Conservation (phyloP, 257 asterid species). For the Leptodermis oblonga region DNA sequence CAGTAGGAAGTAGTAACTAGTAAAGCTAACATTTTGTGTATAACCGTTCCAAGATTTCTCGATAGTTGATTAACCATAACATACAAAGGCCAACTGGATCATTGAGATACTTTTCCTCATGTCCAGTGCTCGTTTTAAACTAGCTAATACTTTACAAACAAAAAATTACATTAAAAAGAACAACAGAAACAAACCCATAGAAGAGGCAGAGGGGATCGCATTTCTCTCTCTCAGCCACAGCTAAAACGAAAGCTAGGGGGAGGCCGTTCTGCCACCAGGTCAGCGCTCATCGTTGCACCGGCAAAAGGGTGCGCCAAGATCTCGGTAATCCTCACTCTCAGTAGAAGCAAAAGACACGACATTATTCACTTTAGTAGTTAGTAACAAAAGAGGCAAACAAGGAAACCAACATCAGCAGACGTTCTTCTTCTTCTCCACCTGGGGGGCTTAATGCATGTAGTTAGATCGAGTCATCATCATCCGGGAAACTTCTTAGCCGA, state of each 20-base stretch:
- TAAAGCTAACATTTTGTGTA: too few relatives aligned
- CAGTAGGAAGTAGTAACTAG: too few relatives aligned
- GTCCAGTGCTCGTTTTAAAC: conserved; percentile 38
- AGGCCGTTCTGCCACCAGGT: conserved; percentile 30
- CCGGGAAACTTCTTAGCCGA: conserved; percentile 15
- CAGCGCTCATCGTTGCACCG: conserved; percentile 29
- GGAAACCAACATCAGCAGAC: neutral
- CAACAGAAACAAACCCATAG: conserved; percentile 2
- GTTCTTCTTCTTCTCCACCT: conserved; percentile 2
- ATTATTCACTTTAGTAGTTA: conserved; percentile 5
- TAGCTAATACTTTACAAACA: conserved; percentile 44
- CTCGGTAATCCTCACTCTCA: conserved; percentile 14
- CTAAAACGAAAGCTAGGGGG: conserved; percentile 2
- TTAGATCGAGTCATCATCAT: conserved; percentile 4
- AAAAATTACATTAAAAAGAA: conserved; percentile 9
- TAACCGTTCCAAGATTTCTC: conserved; percentile 32
- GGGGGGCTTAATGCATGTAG: conserved; percentile 10
- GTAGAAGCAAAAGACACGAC: conserved; percentile 20
- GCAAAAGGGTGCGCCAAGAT: conserved; percentile 16
- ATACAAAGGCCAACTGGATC: conserved; percentile 40
- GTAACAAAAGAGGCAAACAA: conserved; percentile 2
- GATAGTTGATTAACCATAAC: conserved; percentile 31
- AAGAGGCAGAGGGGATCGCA: conserved; percentile 7
- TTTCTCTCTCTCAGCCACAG: conserved; percentile 17
- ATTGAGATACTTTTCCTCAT: conserved; percentile 46